Percentiles rank a stretch among this genome's conserved stretches.
These are phyloP conservation scores for Allomyces javanicus DNA, from an alignment of 192 early-diverging fungal genomes.

Conservation along the genomic window DNA sequence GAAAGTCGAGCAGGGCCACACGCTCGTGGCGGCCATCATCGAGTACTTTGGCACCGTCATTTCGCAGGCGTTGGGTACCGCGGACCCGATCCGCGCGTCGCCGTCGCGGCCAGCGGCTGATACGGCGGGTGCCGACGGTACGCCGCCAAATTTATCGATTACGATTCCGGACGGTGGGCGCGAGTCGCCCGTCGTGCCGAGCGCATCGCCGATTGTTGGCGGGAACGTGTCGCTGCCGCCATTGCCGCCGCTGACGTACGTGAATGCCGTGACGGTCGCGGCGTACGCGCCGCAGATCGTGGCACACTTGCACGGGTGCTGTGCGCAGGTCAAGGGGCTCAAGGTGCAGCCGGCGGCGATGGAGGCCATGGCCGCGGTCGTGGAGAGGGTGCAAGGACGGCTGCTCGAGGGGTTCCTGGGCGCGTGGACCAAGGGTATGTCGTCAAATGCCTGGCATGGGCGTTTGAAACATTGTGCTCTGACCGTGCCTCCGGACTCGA, in stretches of 20 bases:
- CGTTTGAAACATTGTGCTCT: background rate
- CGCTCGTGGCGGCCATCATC: slow-evolving; percentile 40
- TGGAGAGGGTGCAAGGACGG: background rate
- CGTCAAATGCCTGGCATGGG: background rate
- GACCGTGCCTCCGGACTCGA: background rate
- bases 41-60: slow-evolving; percentile 38
- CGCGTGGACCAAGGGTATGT: background rate
- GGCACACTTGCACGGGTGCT: background rate
- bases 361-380: background rate
- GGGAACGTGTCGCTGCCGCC: background rate
- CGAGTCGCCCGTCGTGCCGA: too few relatives aligned
- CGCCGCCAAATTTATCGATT: background rate
- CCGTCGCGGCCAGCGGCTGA: background rate
- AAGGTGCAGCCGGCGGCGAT: background rate
- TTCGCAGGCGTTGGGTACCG: slow-evolving; percentile 22
- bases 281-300: background rate
- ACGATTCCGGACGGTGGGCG: too few relatives aligned
- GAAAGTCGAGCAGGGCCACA: slow-evolving; percentile 41
- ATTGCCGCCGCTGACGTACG: background rate
- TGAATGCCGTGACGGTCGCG: background rate
- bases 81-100: background rate
- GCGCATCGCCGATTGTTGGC: too few relatives aligned
- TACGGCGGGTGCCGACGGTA: background rate
- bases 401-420: background rate
- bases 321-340: background rate